Base-by-base conservation (phyloP, 208 protist genomes). In the Crithidia fasciculata region DNA sequence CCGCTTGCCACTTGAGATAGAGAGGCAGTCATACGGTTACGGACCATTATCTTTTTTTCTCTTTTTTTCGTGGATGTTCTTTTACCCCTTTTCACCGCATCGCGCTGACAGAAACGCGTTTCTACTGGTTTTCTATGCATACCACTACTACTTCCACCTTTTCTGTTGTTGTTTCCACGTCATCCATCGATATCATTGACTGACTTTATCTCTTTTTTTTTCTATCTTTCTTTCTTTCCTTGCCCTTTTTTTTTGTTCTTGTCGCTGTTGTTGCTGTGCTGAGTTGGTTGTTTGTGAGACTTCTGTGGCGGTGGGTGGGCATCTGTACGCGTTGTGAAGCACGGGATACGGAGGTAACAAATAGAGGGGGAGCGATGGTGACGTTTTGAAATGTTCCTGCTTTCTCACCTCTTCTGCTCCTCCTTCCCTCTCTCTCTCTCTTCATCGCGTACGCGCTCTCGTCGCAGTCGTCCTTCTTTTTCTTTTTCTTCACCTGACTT, bases 1-100 rank as follows among this genome's bases (percentile, higher is more conserved):
- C 28, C 40, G 45, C 41, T 41, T 43, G 62, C 62, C 62, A 68
- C 62, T 57, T 68, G 62, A 57, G 10, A 68, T 16, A 68, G 49
- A 15, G 62, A 68, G 62, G 62, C 62, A 57, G 8, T 8, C 19
- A 54, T 54, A 12, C 8, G 6, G 58, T 4, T 56, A 28, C 28
- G 1, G 39, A 59, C 16, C 18, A 41, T 2, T 6, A 43, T 16
- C 12, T 58, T 28, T 69, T 49, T 47, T 49, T 69, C 16, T 59
- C 8, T 69, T 69, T 49, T 10, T 40, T 1, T 28, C 28, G 28
- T 28, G 28, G 28, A 28, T 28, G 28, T 28, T 28, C 28, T 28
- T 28, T 28, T 28, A 28, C 28, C 28, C 36, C 12, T 62, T 62
- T 41, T 4, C 7, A 39, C 28, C 28, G 28, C 28, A 28, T 28